Evolutionary conservation across 805 yeast genomes (phyloP).

Genomic region (Yamadazyma olivae): DNA sequence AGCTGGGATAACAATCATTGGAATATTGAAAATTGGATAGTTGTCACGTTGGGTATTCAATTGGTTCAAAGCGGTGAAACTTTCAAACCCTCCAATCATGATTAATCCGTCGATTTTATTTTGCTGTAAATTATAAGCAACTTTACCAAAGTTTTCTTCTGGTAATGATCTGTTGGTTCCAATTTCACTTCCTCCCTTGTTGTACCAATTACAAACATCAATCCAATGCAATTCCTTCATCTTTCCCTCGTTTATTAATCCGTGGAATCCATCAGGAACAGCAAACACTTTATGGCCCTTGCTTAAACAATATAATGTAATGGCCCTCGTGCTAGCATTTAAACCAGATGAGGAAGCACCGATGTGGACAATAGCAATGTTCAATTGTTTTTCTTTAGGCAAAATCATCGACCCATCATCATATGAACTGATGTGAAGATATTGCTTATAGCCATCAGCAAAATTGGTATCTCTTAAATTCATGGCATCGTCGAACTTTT

Average conservation of each 20-base stretch:
- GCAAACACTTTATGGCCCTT: slow-evolving; percentile 72
- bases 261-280: slow-evolving; percentile 72
- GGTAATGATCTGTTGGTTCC: slow-evolving; percentile 79
- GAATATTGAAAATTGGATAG: slow-evolving; percentile 73
- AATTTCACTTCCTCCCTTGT: slow-evolving; percentile 74
- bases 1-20: slow-evolving; percentile 76
- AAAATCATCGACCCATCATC: slow-evolving; percentile 39
- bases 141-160: slow-evolving; percentile 61
- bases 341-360: slow-evolving; percentile 83
- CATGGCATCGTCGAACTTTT: slow-evolving; percentile 70
- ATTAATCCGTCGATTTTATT: slow-evolving; percentile 67
- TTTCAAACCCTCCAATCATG: slow-evolving; percentile 81
- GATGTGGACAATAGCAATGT: slow-evolving; percentile 68
- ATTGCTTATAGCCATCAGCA: slow-evolving; percentile 60
- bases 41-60: slow-evolving; percentile 55
- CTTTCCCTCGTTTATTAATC: slow-evolving; percentile 58
- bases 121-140: slow-evolving; percentile 71
- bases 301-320: slow-evolving; percentile 71
- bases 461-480: slow-evolving; percentile 68
- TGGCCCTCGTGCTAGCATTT: slow-evolving; percentile 74
- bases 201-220: slow-evolving; percentile 70
- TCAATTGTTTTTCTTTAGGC: slow-evolving; percentile 51
- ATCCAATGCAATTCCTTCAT: slow-evolving; percentile 63
- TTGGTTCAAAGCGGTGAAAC: slow-evolving; percentile 67
- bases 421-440: slow-evolving; percentile 47